Evolutionary conservation across 768 basidiomycete genomes (phyloP), one percentile per base, ranked within the genome.

Genomic region (Lactarius akahatsu): DNA sequence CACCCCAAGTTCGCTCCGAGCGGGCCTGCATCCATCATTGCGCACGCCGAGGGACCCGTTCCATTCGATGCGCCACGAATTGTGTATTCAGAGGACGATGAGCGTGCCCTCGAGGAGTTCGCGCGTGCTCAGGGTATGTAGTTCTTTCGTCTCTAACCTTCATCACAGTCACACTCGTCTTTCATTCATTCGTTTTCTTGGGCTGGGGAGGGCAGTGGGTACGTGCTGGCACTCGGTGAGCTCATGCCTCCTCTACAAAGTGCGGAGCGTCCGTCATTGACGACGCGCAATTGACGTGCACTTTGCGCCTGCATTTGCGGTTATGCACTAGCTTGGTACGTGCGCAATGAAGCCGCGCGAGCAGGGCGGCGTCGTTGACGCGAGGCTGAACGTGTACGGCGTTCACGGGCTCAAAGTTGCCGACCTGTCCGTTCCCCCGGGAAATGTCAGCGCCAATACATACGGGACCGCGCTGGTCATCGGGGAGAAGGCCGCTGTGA

Each of bases 321-420:
- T 38, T 40, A 16, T 40, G 13, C 4, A 40, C 16, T 40, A 61
- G 85, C 77, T 86, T 20, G 86, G 86, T 52, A 88, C 86, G 0
- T 87, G 86, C 65, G 82, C 85, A 0, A 88, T 89, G 86, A 87
- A 86, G 71, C 80, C 85, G 2, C 79, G 81, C 28, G 78, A 40
- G 38, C 38, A 40, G 38, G 38, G 38, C 38, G 38, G 38, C 38
- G 38, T 40, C 5, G 38, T 40, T 11, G 38, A 40, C 1, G 0
- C 38, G 5, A 40, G 13, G 38, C 15, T 40, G 4, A 40, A 40
- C 15, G 38, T 40, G 15, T 40, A 40, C 38, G 38, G 15, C 0
- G 38, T 40, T 0, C 38, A 77, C 68, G 80, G 80, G 36, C 75
- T 89, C 59, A 86, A 88, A 71, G 81, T 89, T 32, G 86, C 66